Evolutionary conservation across 2,329 filamentous ascomycete genomes (phyloP).

Genomic region (Ophiosphaerella narmari): DNA sequence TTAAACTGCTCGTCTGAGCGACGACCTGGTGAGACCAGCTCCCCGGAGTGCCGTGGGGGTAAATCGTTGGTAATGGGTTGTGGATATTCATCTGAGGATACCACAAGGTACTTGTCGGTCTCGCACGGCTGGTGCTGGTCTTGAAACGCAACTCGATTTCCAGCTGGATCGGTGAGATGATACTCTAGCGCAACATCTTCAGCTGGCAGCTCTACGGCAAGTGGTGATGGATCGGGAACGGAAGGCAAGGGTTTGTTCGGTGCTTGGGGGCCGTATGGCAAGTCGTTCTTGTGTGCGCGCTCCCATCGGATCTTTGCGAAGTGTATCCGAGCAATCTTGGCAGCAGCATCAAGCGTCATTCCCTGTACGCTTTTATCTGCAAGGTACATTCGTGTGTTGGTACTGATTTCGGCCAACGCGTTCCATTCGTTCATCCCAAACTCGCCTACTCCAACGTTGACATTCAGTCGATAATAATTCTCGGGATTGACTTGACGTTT

Average conservation of each 20-base stretch:
- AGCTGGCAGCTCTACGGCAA: slow-evolving; percentile 64
- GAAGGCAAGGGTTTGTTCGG: slow-evolving; percentile 42
- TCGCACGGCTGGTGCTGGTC: slow-evolving; percentile 25
- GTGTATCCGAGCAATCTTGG: slow-evolving; percentile 82
- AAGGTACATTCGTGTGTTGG: slow-evolving; percentile 84
- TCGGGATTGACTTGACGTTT: slow-evolving; percentile 82
- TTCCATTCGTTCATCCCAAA: slow-evolving; percentile 99
- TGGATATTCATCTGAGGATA: slow-evolving; percentile 63
- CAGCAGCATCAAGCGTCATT: slow-evolving; percentile 76
- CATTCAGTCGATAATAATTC: slow-evolving; percentile 95
- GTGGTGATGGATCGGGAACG: slow-evolving; percentile 49
- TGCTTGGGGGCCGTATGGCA: slow-evolving; percentile 32
- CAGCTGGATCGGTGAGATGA: slow-evolving; percentile 16
- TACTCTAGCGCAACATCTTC: slow-evolving; percentile 53
- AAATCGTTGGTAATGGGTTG: slow-evolving; percentile 50
- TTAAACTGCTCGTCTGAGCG: slow-evolving; percentile 40
- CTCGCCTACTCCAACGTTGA: slow-evolving; percentile 92
- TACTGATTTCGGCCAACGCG: slow-evolving; percentile 91
- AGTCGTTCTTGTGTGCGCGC: slow-evolving; percentile 44
- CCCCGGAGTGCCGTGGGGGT: slow-evolving; percentile 55
- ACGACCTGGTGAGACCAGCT: slow-evolving; percentile 64
- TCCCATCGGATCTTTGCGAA: slow-evolving; percentile 73
- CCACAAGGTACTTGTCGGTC: slow-evolving; percentile 60
- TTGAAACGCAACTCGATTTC: slow-evolving; percentile 44
- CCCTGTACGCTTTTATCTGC: slow-evolving; percentile 72